Evolutionary conservation across 495 filamentous ascomycete genomes (phyloP), one percentile per base, ranked within the genome.

Genomic region (Daldinia vernicosa): DNA sequence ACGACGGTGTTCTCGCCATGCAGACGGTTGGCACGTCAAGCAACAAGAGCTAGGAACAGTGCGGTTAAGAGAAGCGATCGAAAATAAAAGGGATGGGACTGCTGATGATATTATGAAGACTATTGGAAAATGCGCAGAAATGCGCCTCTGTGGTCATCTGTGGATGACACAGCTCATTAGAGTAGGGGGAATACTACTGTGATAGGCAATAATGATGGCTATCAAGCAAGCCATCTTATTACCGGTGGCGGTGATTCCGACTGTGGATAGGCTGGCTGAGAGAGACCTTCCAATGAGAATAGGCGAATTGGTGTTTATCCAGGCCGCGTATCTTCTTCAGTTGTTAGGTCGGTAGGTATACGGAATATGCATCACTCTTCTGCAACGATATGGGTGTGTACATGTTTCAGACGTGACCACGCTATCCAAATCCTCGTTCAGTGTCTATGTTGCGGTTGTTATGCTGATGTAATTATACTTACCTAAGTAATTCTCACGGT

Each of bases 21-120:
- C 30, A 61, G 45, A 67, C 59, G 47, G 45, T 62, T 67, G 47
- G 22, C 30, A 63, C 22, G 54, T 51, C 59, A 40, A 64, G 37
- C 62, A 58, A 63, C 58, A 24, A 51, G 30, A 51, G 32, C 33
- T 32, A 28, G 43, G 17, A 52, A 22, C 43, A 60, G 22, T 33
- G 3, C 30, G 24, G 9, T 22, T 63, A 17, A 27, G 6, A 40
- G 15, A 40, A 57, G 22, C 32, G n/a, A 33, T 12, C 14, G 11
- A 26, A 11, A 32, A 9, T 24, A 57, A 11, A 27, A 26, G 17
- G 4, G 32, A 33, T 32, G 32, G 19, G 8, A 47, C 19, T 22
- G 17, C 19, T 47, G 43, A 47, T 47, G 17, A 24, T 47, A 5
- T 3, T 22, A 24, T 47, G 43, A 11, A 47, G 7, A 37, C 3